Evolutionary conservation across 257 asterid genomes (phyloP), one percentile per base, ranked within the genome.

Genomic region (Lycium barbarum): DNA sequence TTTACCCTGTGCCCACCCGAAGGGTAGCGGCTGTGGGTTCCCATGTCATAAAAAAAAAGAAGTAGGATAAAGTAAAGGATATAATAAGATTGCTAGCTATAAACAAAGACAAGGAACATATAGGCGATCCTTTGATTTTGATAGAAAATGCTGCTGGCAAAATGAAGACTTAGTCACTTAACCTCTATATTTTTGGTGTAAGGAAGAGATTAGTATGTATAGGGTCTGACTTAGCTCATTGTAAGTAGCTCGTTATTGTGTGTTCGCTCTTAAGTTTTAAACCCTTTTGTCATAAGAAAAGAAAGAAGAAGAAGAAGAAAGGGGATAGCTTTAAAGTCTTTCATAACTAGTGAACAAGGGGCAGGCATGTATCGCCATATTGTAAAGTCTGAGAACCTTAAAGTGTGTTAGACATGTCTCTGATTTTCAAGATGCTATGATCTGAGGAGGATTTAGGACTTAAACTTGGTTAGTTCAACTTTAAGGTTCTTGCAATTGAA

Each of bases 121-220:
- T 47, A 20, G 62, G 81, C 12, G 0, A 74, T 51, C 62, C 62
- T 49, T 49, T 49, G 45, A 0, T 74, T 74, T 74, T 12, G 22
- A 74, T 49, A 13, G 45, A 76, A 76, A 76, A 53, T 33, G 63
- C 82, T 51, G 63, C 63, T 76, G 5, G 15, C 22, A 22, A 76
- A 1, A 51, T 51, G 9, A 49, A 15, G 36, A 76, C 22, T 26
- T 51, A 6, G 13, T 51, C 62, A 36, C 26, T 15, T 68, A 35
- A 6, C 51, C 10, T 36, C 20, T 40, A 17, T 38, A 9, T 20
- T 14, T 68, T 68, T 38, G 12, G 72, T 65, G 43, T 11, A 6
- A 26, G 72, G 8, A 65, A 4, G 17, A 65, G 38, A 65, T 26
- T 26, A 11, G 4, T 38, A 67, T 67, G 10, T 10, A 9, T 35